phyloP scores from a whole-genome alignment of 2,329 filamentous ascomycete genomes.

The Neonectria sp. region DNA sequence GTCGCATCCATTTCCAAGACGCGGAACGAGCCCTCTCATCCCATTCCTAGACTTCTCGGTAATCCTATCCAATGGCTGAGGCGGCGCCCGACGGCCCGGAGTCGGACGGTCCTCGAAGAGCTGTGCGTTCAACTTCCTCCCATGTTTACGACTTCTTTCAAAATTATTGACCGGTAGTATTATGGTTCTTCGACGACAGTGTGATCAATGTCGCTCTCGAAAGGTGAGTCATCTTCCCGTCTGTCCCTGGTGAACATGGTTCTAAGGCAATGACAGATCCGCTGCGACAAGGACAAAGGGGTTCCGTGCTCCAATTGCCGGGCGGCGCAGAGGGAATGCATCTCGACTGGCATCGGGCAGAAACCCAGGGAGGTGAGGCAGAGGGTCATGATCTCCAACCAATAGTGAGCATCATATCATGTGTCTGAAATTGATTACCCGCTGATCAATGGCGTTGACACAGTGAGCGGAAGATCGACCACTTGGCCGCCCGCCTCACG shows the following conservation, averaged over 20 bases:
- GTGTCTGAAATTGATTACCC: not conserved
- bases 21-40: too few species aligned
- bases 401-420: slow-evolving; percentile 7
- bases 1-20: not conserved
- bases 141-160: not conserved
- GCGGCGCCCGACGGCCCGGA: slow-evolving; percentile 9
- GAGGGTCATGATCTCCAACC: slow-evolving; percentile 20
- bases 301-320: slow-evolving; percentile 21
- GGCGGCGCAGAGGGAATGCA: slow-evolving; percentile 3
- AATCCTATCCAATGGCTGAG: slow-evolving; percentile 1
- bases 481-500: slow-evolving; percentile 10
- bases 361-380: slow-evolving; percentile 21
- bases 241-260: too few species aligned
- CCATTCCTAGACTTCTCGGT: not conserved
- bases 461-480: slow-evolving; percentile 21
- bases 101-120: slow-evolving; percentile 15
- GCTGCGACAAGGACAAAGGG: slow-evolving; percentile 10
- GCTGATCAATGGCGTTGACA: not conserved
- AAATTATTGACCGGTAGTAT: too few species aligned
- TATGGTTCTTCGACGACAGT: not conserved
- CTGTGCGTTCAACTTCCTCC: not conserved
- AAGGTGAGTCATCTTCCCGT: not conserved
- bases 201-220: slow-evolving; percentile 23
- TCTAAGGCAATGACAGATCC: slow-evolving; percentile 10
- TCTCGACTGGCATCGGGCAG: slow-evolving; percentile 5